Evolutionary conservation across 1,139 yeast species (phyloP).

Genomic region (Debaryomyces psychrophilus): DNA sequence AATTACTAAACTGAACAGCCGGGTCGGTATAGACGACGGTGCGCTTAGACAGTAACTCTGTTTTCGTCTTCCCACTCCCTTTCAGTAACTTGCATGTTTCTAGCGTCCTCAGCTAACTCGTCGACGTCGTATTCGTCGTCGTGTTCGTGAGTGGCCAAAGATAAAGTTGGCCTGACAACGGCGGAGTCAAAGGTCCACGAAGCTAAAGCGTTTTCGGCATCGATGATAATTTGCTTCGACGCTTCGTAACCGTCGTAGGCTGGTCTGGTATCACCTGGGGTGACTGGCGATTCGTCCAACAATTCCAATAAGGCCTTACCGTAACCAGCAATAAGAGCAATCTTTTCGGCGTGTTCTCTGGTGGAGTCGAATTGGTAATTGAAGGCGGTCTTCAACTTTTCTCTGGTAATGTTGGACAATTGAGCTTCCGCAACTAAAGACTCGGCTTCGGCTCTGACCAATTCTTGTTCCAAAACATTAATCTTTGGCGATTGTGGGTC

Average conservation of each 20-base stretch:
- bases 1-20: neutral
- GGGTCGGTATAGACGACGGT: neutral
- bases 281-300: slow-evolving; percentile 81
- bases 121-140: slow-evolving; percentile 57
- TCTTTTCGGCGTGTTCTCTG: slow-evolving; percentile 82
- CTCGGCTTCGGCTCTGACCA: slow-evolving; percentile 90
- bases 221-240: slow-evolving; percentile 81
- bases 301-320: slow-evolving; percentile 84
- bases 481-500: slow-evolving; percentile 85
- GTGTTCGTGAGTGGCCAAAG: slow-evolving; percentile 67
- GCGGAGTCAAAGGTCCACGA: slow-evolving; percentile 84
- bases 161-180: slow-evolving; percentile 77
- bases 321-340: slow-evolving; percentile 85
- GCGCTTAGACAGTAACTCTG: slow-evolving; percentile 2
- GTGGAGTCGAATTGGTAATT: slow-evolving; percentile 81
- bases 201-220: slow-evolving; percentile 81
- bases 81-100: slow-evolving; percentile 58
- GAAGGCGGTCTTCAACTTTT: slow-evolving; percentile 82
- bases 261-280: slow-evolving; percentile 91
- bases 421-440: slow-evolving; percentile 90
- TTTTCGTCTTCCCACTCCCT: slow-evolving; percentile 43
- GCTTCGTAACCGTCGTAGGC: slow-evolving; percentile 89
- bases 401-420: slow-evolving; percentile 83
- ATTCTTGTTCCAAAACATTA: slow-evolving; percentile 80
- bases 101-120: slow-evolving; percentile 58